Base-by-base conservation (phyloP, 2,329 filamentous ascomycete species). In the Stagonosporopsis vannaccii region DNA sequence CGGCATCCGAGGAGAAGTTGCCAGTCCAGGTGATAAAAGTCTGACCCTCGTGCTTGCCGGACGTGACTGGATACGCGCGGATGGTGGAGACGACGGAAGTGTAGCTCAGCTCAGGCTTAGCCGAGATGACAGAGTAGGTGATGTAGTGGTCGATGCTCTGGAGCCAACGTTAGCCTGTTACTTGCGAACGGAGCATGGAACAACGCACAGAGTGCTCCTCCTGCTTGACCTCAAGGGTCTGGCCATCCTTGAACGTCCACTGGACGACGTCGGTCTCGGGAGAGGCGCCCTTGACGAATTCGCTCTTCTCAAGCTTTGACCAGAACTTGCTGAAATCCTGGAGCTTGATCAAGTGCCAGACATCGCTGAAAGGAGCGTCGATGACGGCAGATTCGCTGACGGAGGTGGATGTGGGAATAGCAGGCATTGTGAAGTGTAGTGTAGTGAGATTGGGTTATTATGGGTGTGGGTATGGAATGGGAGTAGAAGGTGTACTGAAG, bases 271-370 rank as follows among this genome's bases (percentile, higher is more conserved):
- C 87, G 40, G 87, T 85, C 76, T 90, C 87, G n/a, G 81, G 75
- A 44, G 80, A 84, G 13, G 81, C 75, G 46, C 85, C 86, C 79
- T 88, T 87, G 75, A 87, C 85, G 66, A 79, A 82, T 73, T 89
- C 85, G 73, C 82, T 85, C 71, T 82, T 82, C 61, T 82, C 79
- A 40, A 91, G 81, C 60, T 84, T 83, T 40, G 80, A 79, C 86
- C 87, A 90, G 80, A 89, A 91, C 69, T 84, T 82, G 79, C 78
- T 75, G 77, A 91, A 90, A 74, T 87, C 82, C 75, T 86, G 83
- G 35, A 90, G 85, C 82, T 90, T 90, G 84, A 90, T 87, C 69
- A 86, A 81, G 80, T 90, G 88, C 88, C 88, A 91, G 73, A 90
- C 87, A 64, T 84, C 76, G 68, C 82, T 82, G 73, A 90, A 83